Evolutionary conservation across 768 basidiomycete genomes (phyloP), one percentile per base, ranked within the genome.

Genomic region (button mushroom (Agaricus bisporus)): DNA sequence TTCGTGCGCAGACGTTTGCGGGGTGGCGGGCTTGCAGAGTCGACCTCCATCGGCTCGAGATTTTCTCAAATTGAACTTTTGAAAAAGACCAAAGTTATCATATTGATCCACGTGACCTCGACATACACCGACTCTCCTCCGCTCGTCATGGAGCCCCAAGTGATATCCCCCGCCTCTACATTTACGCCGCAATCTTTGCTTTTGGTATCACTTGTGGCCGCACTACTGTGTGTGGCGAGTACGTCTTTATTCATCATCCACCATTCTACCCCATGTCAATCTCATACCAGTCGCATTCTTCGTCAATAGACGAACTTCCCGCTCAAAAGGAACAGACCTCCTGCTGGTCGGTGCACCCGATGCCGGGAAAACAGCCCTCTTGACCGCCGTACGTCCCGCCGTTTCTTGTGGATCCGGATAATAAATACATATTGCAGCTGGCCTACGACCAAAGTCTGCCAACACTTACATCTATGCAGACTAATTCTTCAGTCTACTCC

Each of bases 381-480:
- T 91, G 47, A 82, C 86, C 20, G 74, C 78, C 57, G 91, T 88
- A 56, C 59, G 83, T 75, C 28, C 49, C 17, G 20, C 41, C 12
- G 39, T 49, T 35, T 41, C 17, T 5, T 41, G 25, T 36, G 9
- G 44, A 17, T 38, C 14, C 35, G 41, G 15, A 50, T 29, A 15
- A 36, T 48, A 54, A 51, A 60, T 29, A 49, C 32, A 46, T 26
- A 49, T 36, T 18, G 54, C 56, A 92, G 91, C 72, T 93, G 7
- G 77, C 77, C 18, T 89, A 83, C 64, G 72, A 75, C 26, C 78
- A 81, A 63, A 74, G 80, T 1, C 65, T 86, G 10, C 81, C 80
- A 41, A 87, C 87, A 2, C 85, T 88, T 59, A 82, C 87, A 3
- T 92, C 91, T 0, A 71, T 93, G 63, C 91, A 93, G 65, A 74